Percentiles rank a stretch among this genome's conserved stretches.
These are phyloP conservation scores for Salix arbutifolia DNA, from an alignment of 345 rosid genomes.

Conservation along the genomic window DNA sequence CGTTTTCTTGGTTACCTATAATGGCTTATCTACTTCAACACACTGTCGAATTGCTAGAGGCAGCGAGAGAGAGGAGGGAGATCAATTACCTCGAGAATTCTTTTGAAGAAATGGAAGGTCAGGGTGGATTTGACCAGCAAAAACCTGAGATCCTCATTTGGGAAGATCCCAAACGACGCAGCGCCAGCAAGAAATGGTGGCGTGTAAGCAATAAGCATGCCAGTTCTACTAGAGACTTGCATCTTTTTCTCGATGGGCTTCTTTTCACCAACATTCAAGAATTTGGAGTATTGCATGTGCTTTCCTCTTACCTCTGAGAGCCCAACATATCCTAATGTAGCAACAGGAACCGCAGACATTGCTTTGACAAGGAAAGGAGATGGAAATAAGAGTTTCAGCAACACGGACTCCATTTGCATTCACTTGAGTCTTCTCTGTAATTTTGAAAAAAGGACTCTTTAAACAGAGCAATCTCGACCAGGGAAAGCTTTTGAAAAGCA, in stretches of 20 bases:
- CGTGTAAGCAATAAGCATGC: conserved; percentile 53
- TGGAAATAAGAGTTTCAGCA: conserved; percentile 26
- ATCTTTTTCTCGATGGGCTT: neutral
- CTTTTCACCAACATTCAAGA: conserved; percentile 17
- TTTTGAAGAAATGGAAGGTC: conserved; percentile 68
- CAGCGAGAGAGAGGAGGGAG: neutral
- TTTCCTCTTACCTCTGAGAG: conserved; percentile 47
- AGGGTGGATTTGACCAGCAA: conserved; percentile 46
- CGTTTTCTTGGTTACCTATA: neutral
- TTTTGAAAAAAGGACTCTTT: neutral
- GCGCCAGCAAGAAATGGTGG: conserved; percentile 54
- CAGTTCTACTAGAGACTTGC: conserved; percentile 41
- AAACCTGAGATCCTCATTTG: conserved; percentile 43
- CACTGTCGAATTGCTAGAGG: neutral
- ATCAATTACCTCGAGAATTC: conserved; percentile 44
- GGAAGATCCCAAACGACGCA: conserved; percentile 47
- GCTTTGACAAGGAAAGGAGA: conserved; percentile 32
- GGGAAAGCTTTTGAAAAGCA: neutral
- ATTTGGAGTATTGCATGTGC: conserved; percentile 57
- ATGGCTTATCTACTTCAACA: neutral
- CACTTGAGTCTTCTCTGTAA: neutral
- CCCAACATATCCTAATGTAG: conserved; percentile 29
- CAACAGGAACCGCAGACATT: conserved; percentile 32
- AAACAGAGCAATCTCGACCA: neutral
- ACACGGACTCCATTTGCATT: neutral